These are phyloP conservation scores for Verticillium klebahnii DNA, from an alignment of 2,329 filamentous ascomycete species.

Conservation along the genomic window DNA sequence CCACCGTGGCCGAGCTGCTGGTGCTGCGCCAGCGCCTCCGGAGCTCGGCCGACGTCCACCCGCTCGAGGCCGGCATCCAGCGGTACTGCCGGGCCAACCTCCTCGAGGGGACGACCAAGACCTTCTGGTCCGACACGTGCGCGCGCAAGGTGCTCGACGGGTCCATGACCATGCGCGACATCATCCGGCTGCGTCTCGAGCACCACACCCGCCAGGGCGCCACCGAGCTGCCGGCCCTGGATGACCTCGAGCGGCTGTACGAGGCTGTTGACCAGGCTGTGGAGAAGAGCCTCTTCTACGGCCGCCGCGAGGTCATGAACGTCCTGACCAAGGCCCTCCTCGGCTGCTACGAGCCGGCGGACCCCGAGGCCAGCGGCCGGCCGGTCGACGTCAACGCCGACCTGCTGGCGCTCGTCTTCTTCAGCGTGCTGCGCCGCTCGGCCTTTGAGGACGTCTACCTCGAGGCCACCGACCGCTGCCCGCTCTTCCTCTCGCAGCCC, in stretches of 20 bases:
- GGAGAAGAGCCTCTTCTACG: conserved; percentile 22
- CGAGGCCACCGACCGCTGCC: conserved; percentile 58
- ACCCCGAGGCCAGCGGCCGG: conserved; percentile 8
- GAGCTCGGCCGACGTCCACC: conserved; percentile 16
- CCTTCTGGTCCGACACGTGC: conserved; percentile 20
- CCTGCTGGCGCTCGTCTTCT: conserved; percentile 51
- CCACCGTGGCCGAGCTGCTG: conserved; percentile 24
- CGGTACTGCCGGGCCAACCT: conserved; percentile 19
- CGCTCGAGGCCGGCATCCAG: conserved; percentile 18
- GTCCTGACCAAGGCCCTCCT: conserved; percentile 30
- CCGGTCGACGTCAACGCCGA: conserved; percentile 43
- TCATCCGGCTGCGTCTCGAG: conserved; percentile 20
- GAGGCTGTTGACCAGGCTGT: conserved; percentile 19
- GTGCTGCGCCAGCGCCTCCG: conserved; percentile 25
- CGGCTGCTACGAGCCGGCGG: conserved; percentile 17
- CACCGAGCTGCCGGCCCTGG: conserved; percentile 13
- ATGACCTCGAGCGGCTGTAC: conserved; percentile 18
- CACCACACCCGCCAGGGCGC: conserved; percentile 20
- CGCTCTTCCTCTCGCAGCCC: conserved; percentile 54
- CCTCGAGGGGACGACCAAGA: conserved; percentile 19
- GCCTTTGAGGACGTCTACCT: conserved; percentile 60
- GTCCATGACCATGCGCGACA: conserved; percentile 17
- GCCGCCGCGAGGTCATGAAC: conserved; percentile 25
- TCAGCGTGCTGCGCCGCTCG: conserved; percentile 50
- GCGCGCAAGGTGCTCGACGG: conserved; percentile 20